Evolutionary conservation across 106 monocot species (phyloP).

Genomic region (Posidonia australis): DNA sequence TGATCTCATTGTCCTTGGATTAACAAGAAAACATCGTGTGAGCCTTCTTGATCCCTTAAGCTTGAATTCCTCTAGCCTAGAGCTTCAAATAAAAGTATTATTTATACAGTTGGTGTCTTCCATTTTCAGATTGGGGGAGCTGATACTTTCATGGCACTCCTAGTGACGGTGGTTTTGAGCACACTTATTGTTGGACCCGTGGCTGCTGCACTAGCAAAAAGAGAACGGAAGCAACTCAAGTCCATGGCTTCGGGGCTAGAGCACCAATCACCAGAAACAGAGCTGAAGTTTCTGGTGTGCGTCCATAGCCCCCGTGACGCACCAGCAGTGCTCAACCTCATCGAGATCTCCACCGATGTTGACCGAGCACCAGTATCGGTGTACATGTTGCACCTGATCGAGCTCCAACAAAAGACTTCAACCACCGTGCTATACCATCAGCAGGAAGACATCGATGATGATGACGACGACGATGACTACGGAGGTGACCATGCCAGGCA

Average conservation of each 20-base stretch:
- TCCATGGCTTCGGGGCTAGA: constrained; percentile 32
- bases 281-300: constrained; percentile 54
- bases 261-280: constrained; percentile 15
- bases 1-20: constrained; percentile 33
- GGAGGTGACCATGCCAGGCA: constrained; percentile 14
- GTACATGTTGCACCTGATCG: constrained; percentile 46
- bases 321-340: constrained; percentile 34
- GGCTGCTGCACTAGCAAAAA: constrained; percentile 22
- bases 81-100: no score
- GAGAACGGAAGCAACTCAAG: constrained; percentile 11
- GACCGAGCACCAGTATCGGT: constrained; percentile 12
- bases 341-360: constrained; percentile 26
- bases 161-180: constrained; percentile 39
- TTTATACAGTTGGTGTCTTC: no score
- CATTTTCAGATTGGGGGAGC: constrained; percentile 26
- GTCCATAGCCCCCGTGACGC: constrained; percentile 35
- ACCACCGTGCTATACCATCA: constrained; percentile 33
- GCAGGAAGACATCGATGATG: constrained; percentile 13
- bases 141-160: constrained; percentile 13
- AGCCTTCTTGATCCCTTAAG: no score
- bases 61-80: no score
- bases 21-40: constrained; percentile 13
- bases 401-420: constrained; percentile 28
- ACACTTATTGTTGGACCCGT: constrained; percentile 41
- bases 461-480: constrained; percentile 4